Conservation (phyloP, 2,329 filamentous ascomycete genomes). For the Pyrenophora graminea region DNA sequence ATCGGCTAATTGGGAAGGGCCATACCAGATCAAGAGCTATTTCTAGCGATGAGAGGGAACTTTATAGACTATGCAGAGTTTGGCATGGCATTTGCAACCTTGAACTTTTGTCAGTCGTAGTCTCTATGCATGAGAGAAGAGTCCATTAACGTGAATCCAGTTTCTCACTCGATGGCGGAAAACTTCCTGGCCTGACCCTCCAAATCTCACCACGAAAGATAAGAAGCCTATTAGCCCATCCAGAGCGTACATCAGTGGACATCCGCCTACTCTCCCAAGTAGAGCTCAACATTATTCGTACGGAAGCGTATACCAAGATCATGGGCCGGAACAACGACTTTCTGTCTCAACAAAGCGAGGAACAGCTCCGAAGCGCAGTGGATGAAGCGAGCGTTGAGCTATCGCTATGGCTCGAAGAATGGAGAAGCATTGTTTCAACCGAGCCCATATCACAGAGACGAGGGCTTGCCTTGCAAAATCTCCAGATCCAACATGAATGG, state of each 20-base stretch:
- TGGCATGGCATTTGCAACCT: slow-evolving; percentile 60
- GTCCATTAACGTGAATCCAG: slow-evolving; percentile 28
- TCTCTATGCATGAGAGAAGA: background rate
- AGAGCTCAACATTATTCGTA: slow-evolving; percentile 52
- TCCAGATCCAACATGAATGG: slow-evolving; percentile 60
- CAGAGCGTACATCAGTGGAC: slow-evolving; percentile 54
- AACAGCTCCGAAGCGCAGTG: slow-evolving; percentile 22
- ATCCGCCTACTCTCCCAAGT: slow-evolving; percentile 59
- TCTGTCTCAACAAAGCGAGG: slow-evolving; percentile 22
- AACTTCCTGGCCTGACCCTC: slow-evolving; percentile 47
- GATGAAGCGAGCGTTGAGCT: slow-evolving; percentile 34
- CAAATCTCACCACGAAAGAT: slow-evolving; percentile 50
- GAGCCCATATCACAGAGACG: slow-evolving; percentile 18
- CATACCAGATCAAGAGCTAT: background rate
- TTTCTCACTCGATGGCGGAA: slow-evolving; percentile 53
- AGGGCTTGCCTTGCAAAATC: slow-evolving; percentile 47
- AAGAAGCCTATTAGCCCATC: slow-evolving; percentile 51
- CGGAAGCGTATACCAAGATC: slow-evolving; percentile 34
- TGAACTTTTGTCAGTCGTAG: slow-evolving; percentile 48
- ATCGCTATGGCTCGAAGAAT: slow-evolving; percentile 50
- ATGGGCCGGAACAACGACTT: slow-evolving; percentile 12
- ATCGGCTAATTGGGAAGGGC: slow-evolving; percentile 47
- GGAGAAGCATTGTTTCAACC: slow-evolving; percentile 32
- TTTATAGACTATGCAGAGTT: slow-evolving; percentile 48
- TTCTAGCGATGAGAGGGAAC: slow-evolving; percentile 33